A percentile compares a stretch with the other conserved stretches of the same genome.
phyloP scores from a whole-genome alignment of 108 stramenopile genomes.

The Stephanodiscus minutulus region DNA sequence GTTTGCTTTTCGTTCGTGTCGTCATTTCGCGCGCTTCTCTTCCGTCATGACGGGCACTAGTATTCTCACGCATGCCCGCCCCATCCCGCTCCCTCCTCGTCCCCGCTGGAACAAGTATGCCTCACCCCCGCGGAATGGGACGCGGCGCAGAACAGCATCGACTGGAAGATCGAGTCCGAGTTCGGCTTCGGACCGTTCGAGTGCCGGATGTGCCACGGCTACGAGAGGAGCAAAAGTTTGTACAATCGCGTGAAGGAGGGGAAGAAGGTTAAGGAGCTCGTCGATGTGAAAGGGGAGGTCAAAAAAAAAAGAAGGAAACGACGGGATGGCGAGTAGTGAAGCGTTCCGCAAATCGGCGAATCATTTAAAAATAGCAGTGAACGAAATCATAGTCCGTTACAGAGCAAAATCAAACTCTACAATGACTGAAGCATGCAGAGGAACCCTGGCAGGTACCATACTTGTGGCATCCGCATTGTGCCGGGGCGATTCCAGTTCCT shows the following conservation, averaged over 20 bases:
- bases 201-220: slow-evolving; percentile 55
- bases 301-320: not conserved
- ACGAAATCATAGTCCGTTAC: too few species aligned
- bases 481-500: too few species aligned
- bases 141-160: slow-evolving; percentile 33
- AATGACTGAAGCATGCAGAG: too few species aligned
- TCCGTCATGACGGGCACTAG: too few species aligned
- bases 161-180: slow-evolving; percentile 43
- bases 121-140: slow-evolving; percentile 46
- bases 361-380: too few species aligned
- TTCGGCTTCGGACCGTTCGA: slow-evolving; percentile 50
- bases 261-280: slow-evolving; percentile 21
- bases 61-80: not conserved
- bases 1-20: too few species aligned
- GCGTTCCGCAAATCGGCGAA: too few species aligned
- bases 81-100: not conserved
- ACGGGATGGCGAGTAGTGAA: too few species aligned
- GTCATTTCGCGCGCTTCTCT: not conserved
- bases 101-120: slow-evolving; percentile 16
- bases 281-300: not conserved
- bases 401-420: too few species aligned
- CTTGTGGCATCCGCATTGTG: too few species aligned
- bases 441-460: too few species aligned
- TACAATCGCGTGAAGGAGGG: slow-evolving; percentile 18
- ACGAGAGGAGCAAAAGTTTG: slow-evolving; percentile 27